Base-by-base conservation (phyloP, 2,329 filamentous ascomycete genomes). In the Plectosphaerella sp. region DNA sequence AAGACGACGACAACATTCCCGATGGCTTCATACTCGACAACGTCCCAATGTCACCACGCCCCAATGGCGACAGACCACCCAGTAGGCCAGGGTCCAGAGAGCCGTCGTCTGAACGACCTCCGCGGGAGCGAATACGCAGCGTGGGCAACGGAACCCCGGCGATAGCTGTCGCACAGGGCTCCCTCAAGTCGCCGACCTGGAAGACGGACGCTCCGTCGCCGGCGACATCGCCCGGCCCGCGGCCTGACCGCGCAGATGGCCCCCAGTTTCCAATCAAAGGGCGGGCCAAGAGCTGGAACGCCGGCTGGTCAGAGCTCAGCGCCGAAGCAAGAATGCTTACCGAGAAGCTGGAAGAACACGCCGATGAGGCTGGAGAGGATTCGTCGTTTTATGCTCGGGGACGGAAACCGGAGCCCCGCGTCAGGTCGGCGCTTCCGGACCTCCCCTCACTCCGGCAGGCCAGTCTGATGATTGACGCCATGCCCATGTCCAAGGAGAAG, bases 401-500 rank as follows among this genome's bases (percentile, higher is more conserved):
- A 3, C 41, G 56, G 24, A 64, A 66, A 22, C 62, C 70, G 18
- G 83, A 79, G 57, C 72, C 75, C 8, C 77, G 84, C 39, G 75
- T 83, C 54, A 87, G 83, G 75, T 76, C 86, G 69, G 72, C 93
- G 63, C 70, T 86, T 70, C 72, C 92, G 8, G 82, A 89, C 59
- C 74, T 86, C 1, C 87, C 87, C 0, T 86, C 87, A 1, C 72
- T 90, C 9, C 84, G 86, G 51, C 83, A 84, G 59, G 86, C 83
- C 42, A 88, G 91, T 61, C 86, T 91, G 58, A 89, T 93, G 80
- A 90, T 93, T 55, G 89, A 94, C 61, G 89, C 89, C 4, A 73
- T 94, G 36, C 89, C 89, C 15, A 84, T 92, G 25, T 93, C 89
- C 45, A 91, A 89, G 67, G 89, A 94, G 69, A 94, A 94, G 66